Evolutionary conservation across 192 early-diverging fungal genomes (phyloP), one percentile per base, ranked within the genome.

Genomic region (Coemansia sp.): DNA sequence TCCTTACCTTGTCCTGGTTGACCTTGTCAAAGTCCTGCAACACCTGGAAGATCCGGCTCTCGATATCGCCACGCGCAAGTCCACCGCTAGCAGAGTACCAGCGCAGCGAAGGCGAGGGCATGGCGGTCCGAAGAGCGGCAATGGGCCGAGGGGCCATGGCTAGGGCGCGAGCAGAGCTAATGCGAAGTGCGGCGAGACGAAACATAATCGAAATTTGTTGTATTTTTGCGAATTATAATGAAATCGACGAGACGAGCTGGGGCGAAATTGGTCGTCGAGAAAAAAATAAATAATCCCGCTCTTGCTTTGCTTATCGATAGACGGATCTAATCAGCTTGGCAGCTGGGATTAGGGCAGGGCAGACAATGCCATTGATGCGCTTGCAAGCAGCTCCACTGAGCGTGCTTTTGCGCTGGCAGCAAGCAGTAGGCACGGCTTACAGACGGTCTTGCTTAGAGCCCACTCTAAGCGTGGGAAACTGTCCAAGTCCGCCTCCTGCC

Each of bases 11-110:
- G 70, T 83, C 73, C 39, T 86, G 79, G 71, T 95, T 92, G 73
- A 99, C 93, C 87, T 99, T 99, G 78, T 96, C 96, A 84, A 99
- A 99, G 71, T 92, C 95, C 74, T 89, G 89, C 60, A 99, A 77
- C 31, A 99, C 87, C 49, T 92, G 88, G 66, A 97, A 81, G 61
- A 99, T 90, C 62, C 96, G 87, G 74, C 87, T 81, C 86, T 98
- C 89, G 67, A 99, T 89, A 49, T 87, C 84, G 53, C 78, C 71
- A 51, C 89, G 84, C 60, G 87, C 70, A 29, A 94, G 88, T 27
- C 79, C 87, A 19, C 89, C 87, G 59, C 82, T 89, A 3, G 88
- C 89, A 41, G 91, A 89, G 86, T 93, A 96, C 71, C 86, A 86
- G 67, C 94, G 92, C 43, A 77, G 65, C 68, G 83, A 71, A 45